Base-by-base conservation (phyloP, 2,329 filamentous ascomycete genomes). In the Scorias spongiosa region DNA sequence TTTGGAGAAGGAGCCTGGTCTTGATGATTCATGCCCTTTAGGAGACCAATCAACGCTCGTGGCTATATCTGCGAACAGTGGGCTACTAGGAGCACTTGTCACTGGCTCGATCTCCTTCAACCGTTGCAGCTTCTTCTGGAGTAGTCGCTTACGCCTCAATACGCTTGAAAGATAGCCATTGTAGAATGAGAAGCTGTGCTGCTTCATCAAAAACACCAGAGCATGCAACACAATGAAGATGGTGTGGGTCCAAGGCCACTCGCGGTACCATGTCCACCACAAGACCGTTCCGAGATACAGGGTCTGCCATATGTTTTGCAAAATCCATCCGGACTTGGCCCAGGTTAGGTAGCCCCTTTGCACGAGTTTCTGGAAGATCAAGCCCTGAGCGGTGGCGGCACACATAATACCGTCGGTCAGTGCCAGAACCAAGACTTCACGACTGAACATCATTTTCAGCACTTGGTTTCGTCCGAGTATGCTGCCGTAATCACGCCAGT, bases 201-300 rank as follows among this genome's bases (percentile, higher is more conserved):
- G 81, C 65, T 89, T 89, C 84, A 88, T 88, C 18, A 88, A 58
- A 70, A 87, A 81, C 2, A 82, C 75, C 44, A 88, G 64, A 11
- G 77, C 77, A 56, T 88, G 82, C 14, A 88, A 65, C 9, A 84
- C 77, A 42, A 84, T 82, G 59, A 83, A 86, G 14, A 86, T 79
- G 1, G 81, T 84, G 54, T 86, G 83, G 11, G 83, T 84, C 84
- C 84, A 88, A 1, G 82, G 80, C 84, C 83, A 89, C 42, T 85
- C 75, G 4, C 82, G 72, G 55, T 78, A 71, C 41, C 81, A 70
- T 0, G 81, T 80, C 65, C 81, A 75, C 42, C 71, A 74, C 5
- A 87, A 65, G 2, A 81, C 72, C 8, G 67, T 67, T 3, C 65
- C 69, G 10, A 86, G 70, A 52, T 80, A 87, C 11, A 68, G 48